Base-by-base conservation (phyloP, 1,139 yeast species). In the Candida smagusa region DNA sequence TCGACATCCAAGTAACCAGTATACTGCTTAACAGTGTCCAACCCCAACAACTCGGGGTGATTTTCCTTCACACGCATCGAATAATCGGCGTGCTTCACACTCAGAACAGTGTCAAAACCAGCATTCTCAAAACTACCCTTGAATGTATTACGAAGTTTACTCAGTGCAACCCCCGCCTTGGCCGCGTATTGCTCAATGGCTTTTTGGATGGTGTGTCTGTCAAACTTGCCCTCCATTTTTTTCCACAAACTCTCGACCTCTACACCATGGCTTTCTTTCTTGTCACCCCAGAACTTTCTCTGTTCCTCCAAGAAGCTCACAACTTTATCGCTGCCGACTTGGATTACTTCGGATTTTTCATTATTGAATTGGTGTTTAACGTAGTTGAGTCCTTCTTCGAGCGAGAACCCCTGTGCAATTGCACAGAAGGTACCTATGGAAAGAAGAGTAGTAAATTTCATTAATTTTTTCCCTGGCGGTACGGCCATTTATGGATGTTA, bases 1-100 rank as follows among this genome's bases (percentile, higher is more conserved):
- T 60, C 63, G 33, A 77, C 75, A 52, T 81, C 86, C 52, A 81
- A 66, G 58, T 79, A 83, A 38, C 84, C 88, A 25, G 84, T 70
- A 48, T 74, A 78, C 54, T 83, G 92, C 22, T 75, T 61, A 22
- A 78, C 83, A 6, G 72, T 62, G 46, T 79, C 85, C 38, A 79
- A 59, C 4, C 75, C 79, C 39, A 76, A 61, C 6, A 52, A 41
- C 34, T 63, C 68, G 0, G 80, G 80, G 37, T 62, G 47, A 21
- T 64, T 60, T 28, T 64, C 53, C 50, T 68, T 69, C 37, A 69
- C 54, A 46, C 79, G 62, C 39, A 75, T 52, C 9, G 63, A 38
- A 45, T 75, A 62, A 12, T 60, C 65, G 11, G 53, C 45, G 44
- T 61, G 65, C 37, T 59, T 54, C 1, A 22, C 8, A 19, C 25